These are phyloP conservation scores for Aspergillus cavernicola DNA, from an alignment of 495 filamentous ascomycete genomes.

Conservation along the genomic window DNA sequence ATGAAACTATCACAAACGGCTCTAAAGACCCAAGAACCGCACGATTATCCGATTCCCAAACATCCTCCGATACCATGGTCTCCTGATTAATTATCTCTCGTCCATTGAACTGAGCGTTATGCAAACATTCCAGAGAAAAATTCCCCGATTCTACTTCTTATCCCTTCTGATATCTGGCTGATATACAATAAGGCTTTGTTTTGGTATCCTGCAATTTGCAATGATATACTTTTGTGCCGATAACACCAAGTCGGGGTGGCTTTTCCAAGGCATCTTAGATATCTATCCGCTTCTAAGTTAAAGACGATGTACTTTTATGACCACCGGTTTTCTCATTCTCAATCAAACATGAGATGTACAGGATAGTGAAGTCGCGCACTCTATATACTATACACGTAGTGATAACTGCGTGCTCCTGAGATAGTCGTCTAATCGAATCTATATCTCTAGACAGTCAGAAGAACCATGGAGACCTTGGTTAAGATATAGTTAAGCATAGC, in stretches of 20 bases:
- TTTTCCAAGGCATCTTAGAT: too few species aligned
- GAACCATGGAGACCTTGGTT: too few species aligned
- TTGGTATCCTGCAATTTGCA: not conserved
- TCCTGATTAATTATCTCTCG: not conserved
- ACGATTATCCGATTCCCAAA: not conserved
- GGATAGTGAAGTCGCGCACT: too few species aligned
- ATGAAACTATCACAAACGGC: slow-evolving; percentile 1
- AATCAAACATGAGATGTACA: too few species aligned
- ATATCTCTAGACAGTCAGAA: too few species aligned
- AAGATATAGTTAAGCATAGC: too few species aligned
- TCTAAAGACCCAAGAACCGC: slow-evolving; percentile 3
- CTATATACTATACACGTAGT: too few species aligned
- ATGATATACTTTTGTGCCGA: not conserved
- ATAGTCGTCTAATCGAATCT: too few species aligned
- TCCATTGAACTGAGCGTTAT: not conserved
- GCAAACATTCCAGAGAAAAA: not conserved
- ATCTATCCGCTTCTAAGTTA: not conserved
- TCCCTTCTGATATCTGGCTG: not conserved
- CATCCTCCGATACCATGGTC: not conserved
- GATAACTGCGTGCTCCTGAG: too few species aligned
- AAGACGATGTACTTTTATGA: not conserved
- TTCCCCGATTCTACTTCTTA: not conserved
- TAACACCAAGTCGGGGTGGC: too few species aligned
- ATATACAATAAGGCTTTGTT: not conserved
- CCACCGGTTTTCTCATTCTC: not conserved